phyloP scores from a whole-genome alignment of 2,329 filamentous ascomycete species.

The Xylaria sp. region DNA sequence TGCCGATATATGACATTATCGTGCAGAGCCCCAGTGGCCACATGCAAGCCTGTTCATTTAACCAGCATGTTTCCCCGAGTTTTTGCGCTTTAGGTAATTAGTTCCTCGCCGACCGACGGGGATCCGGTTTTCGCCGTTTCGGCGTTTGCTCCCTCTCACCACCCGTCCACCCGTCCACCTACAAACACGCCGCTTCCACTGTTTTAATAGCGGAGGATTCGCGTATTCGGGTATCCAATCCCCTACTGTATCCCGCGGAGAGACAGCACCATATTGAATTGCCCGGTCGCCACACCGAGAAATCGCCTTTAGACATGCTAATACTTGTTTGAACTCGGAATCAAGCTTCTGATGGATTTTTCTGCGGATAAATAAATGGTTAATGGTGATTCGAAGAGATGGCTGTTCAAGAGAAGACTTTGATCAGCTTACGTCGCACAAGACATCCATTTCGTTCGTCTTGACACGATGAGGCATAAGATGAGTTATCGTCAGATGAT shows the following conservation, averaged over 20 bases:
- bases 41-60: not conserved
- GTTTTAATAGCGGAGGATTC: not conserved
- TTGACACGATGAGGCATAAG: not conserved
- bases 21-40: no score
- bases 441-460: constrained; percentile 1
- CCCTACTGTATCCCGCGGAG: not conserved
- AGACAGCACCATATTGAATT: not conserved
- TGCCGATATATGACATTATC: not conserved
- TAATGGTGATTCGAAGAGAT: not conserved
- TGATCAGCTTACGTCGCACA: constrained; percentile 14
- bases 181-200: not conserved
- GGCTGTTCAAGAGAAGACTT: not conserved
- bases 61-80: not conserved
- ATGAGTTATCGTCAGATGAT: not conserved
- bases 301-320: not conserved
- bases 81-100: not conserved
- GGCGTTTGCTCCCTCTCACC: constrained; percentile 17
- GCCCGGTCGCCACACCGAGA: not conserved
- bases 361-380: not conserved
- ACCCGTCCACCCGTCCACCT: not conserved
- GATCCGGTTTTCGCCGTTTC: constrained; percentile 27
- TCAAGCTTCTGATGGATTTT: not conserved
- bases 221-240: not conserved
- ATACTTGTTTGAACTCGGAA: not conserved
- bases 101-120: no score